These are phyloP conservation scores for Cyberlindnera sargentensis DNA, from an alignment of 805 yeast genomes.

Conservation along the genomic window DNA sequence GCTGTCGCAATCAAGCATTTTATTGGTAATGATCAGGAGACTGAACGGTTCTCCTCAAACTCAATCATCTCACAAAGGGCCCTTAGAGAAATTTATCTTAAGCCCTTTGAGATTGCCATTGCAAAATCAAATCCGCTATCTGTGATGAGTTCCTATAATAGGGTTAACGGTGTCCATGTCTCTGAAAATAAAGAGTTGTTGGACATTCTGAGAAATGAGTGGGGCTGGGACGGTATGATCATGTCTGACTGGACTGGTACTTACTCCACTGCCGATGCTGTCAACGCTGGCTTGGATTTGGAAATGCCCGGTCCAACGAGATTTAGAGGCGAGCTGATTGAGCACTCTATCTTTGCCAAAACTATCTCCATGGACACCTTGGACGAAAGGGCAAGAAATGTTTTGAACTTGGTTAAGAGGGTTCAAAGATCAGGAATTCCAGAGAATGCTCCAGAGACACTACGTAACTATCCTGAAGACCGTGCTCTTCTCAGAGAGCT, in stretches of 20 bases:
- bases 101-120: conserved; percentile 55
- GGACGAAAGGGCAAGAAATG: conserved; percentile 41
- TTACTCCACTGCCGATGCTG: conserved; percentile 37
- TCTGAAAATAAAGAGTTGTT: conserved; percentile 36
- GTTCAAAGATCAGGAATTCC: conserved; percentile 36
- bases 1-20: conserved; percentile 52
- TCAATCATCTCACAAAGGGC: conserved; percentile 49
- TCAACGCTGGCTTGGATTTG: conserved; percentile 50
- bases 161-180: conserved; percentile 51
- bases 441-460: conserved; percentile 30
- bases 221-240: conserved; percentile 47
- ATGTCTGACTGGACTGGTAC: conserved; percentile 65
- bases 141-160: conserved; percentile 56
- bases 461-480: conserved; percentile 38
- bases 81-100: conserved; percentile 52
- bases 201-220: conserved; percentile 42
- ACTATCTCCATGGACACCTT: conserved; percentile 33
- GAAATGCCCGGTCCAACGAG: conserved; percentile 61
- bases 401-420: conserved; percentile 41
- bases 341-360: conserved; percentile 29
- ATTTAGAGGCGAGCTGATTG: conserved; percentile 33
- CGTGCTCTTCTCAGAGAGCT: conserved; percentile 30
- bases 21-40: conserved; percentile 55
- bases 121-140: conserved; percentile 43
- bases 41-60: conserved; percentile 41